Evolutionary conservation across 2,329 filamentous ascomycete species (phyloP).

Genomic region (Sarocladium strictum): DNA sequence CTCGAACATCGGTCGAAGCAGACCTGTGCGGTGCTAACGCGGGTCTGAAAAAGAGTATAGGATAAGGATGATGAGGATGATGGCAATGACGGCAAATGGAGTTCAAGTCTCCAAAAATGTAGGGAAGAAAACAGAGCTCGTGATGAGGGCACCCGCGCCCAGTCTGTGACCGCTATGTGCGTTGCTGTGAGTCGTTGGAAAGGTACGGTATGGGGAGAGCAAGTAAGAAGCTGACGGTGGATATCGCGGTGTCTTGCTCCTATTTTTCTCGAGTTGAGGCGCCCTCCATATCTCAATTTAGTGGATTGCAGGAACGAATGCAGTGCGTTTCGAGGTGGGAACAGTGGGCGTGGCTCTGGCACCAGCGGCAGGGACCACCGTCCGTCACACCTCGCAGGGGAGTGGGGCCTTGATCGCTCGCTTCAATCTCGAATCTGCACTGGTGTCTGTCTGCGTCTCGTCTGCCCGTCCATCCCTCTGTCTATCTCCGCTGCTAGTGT

Average conservation of each 20-base stretch:
- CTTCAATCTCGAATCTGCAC: slow-evolving; percentile 9
- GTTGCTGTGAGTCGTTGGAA: not conserved
- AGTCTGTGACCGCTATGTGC: too few species aligned
- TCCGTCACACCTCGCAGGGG: not conserved
- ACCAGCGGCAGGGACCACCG: not conserved
- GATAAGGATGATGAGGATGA: not conserved
- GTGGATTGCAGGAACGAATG: too few species aligned
- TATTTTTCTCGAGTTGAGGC: too few species aligned
- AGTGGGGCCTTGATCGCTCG: slow-evolving; percentile 1
- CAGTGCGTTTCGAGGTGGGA: too few species aligned
- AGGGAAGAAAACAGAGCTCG: too few species aligned
- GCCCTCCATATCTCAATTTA: too few species aligned
- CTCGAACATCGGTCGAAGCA: too few species aligned
- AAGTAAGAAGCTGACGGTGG: too few species aligned
- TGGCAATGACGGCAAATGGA: not conserved
- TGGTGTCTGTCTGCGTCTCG: not conserved
- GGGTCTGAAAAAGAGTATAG: not conserved
- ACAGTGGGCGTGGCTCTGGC: not conserved
- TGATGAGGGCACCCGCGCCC: too few species aligned
- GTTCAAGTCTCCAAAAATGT: too few species aligned
- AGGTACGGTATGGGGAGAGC: not conserved
- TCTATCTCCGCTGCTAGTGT: not conserved
- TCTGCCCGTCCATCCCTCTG: not conserved
- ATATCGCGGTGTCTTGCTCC: too few species aligned
- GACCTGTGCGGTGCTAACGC: too few species aligned